These are phyloP conservation scores for Podaxis sp. DNA, from an alignment of 768 basidiomycete species.

Conservation along the genomic window DNA sequence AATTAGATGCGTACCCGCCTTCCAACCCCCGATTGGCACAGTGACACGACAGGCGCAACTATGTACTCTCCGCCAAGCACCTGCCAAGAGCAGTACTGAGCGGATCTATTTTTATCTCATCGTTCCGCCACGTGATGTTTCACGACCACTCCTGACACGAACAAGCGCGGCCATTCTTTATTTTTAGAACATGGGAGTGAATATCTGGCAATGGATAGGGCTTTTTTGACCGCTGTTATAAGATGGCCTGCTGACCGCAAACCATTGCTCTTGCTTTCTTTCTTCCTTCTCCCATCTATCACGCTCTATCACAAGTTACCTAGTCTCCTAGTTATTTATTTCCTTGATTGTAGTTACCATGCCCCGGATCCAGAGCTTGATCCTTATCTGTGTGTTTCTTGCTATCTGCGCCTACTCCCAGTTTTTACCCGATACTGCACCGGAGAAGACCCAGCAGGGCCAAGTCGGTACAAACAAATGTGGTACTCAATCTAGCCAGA, in stretches of 20 bases:
- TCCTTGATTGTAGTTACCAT: not conserved
- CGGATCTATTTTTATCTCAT: not conserved
- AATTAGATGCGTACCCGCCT: not conserved
- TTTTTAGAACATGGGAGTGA: not conserved
- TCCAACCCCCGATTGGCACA: not conserved
- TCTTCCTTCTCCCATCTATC: not conserved
- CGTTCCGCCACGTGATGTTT: not conserved
- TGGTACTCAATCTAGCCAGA: constrained; percentile 51
- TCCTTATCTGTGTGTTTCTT: constrained; percentile 2
- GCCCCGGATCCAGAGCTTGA: not conserved
- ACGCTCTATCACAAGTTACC: not conserved
- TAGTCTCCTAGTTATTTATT: not conserved
- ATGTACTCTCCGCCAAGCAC: not conserved
- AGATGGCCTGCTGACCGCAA: no score
- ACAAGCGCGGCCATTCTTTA: not conserved
- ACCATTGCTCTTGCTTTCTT: not conserved
- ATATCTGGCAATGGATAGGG: not conserved
- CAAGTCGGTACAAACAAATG: constrained; percentile 69
- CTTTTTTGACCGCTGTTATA: not conserved
- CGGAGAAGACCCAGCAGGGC: constrained; percentile 50
- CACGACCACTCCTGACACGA: not conserved
- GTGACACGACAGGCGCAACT: not conserved
- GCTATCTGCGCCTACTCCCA: constrained; percentile 7
- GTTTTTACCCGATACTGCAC: constrained; percentile 42
- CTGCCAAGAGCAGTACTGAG: not conserved